Evolutionary conservation across 768 basidiomycete genomes (phyloP), one percentile per base, ranked within the genome.

Genomic region (Tephrocybe sp.): DNA sequence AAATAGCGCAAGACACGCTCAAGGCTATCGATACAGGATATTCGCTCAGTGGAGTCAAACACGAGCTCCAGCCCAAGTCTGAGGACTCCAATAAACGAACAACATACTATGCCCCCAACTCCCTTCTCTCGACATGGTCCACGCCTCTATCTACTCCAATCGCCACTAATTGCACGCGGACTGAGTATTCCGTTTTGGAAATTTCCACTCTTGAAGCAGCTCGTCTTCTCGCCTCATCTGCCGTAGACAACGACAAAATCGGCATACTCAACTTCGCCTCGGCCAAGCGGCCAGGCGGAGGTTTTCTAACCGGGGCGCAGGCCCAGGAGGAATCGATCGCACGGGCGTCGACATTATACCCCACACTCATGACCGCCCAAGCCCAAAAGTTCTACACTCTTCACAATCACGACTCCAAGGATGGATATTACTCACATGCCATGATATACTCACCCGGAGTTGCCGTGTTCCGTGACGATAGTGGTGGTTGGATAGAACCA

Each of bases 241-340:
- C 57, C 39, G 43, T 58, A 47, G 40, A 58, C 37, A 41, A 60
- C 23, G 46, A 58, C 11, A 68, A 74, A 48, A 70, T 88, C 10
- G 87, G 86, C 17, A 67, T 90, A 14, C 78, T 91, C 24, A 90
- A 85, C 62, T 90, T 90, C 60, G 88, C 88, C 1, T 86, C 85
- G 0, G 88, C 89, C 3, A 85, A 78, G 45, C 80, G 81, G 32
- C 84, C 86, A 1, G 88, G 89, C 1, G 88, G 90, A 3, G 90
- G 90, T 5, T 90, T 92, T 66, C 74, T 79, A 51, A 74, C 66
- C 49, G 90, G 89, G 14, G 81, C 86, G 0, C 80, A 83, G 52
- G 89, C 90, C 1, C 89, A 92, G 59, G 90, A 92, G 64, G 89
- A 92, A 65, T 84, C 84, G 32, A 78, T 92, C 58, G 88, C 89